phyloP scores from a whole-genome alignment of 352 stramenopile species.

The Phytophthora pseudosyringae region DNA sequence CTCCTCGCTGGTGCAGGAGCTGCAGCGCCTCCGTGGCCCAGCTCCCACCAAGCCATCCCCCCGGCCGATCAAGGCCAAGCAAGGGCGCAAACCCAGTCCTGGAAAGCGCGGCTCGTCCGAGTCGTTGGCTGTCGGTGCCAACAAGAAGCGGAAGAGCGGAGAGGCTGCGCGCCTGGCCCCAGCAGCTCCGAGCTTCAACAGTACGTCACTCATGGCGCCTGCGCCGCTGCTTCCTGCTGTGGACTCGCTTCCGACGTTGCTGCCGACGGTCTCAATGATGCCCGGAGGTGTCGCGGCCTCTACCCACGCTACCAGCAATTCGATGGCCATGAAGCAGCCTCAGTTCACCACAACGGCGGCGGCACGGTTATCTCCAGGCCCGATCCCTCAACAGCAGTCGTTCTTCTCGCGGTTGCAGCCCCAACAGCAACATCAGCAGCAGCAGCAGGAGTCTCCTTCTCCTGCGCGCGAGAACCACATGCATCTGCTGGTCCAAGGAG shows the following conservation, averaged over 20 bases:
- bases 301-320: slow-evolving; percentile 12
- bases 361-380: slow-evolving; percentile 29
- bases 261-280: slow-evolving; percentile 51
- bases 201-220: slow-evolving; percentile 38
- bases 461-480: slow-evolving; percentile 56
- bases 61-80: slow-evolving; percentile 25
- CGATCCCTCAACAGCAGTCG: slow-evolving; percentile 32
- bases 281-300: slow-evolving; percentile 15
- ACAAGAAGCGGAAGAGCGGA: slow-evolving; percentile 44
- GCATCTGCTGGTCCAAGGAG: slow-evolving; percentile 68
- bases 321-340: slow-evolving; percentile 33
- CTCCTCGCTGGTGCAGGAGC: slow-evolving; percentile 65
- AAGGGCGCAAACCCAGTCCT: slow-evolving; percentile 23
- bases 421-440: slow-evolving; percentile 27
- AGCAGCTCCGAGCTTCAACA: slow-evolving; percentile 26
- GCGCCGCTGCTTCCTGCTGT: slow-evolving; percentile 46
- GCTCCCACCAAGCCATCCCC: slow-evolving; percentile 12
- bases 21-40: slow-evolving; percentile 35
- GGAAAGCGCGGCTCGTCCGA: slow-evolving; percentile 34
- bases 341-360: slow-evolving; percentile 20
- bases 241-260: slow-evolving; percentile 58
- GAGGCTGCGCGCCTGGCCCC: slow-evolving; percentile 31
- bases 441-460: slow-evolving; percentile 13
- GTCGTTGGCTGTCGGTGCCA: slow-evolving; percentile 13
- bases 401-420: slow-evolving; percentile 55